Evolutionary conservation across 495 filamentous ascomycete genomes (phyloP).

Genomic region (Chaetomium tenue): DNA sequence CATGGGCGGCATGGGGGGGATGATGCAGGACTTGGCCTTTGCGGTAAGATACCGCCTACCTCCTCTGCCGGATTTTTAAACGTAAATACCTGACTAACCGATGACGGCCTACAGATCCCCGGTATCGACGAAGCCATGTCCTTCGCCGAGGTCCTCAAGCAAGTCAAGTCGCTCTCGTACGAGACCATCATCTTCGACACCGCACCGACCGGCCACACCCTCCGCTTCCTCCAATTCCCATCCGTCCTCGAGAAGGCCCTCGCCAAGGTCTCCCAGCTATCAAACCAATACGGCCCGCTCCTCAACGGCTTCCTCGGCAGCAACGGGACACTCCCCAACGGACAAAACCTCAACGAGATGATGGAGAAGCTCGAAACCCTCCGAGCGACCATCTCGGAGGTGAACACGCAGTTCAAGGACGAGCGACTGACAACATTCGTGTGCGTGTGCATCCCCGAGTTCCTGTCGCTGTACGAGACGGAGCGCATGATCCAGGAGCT

Average conservation of each 20-base stretch:
- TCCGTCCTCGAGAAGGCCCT: constrained; percentile 98
- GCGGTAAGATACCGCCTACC: constrained; percentile 45
- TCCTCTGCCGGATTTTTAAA: not conserved
- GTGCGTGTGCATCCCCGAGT: constrained; percentile 97
- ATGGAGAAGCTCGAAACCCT: constrained; percentile 91
- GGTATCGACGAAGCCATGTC: constrained; percentile 99
- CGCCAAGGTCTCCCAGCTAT: constrained; percentile 91
- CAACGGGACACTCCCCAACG: constrained; percentile 78
- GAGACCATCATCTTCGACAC: constrained; percentile 99
- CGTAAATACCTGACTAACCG: constrained; percentile 16
- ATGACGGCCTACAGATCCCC: constrained; percentile 65
- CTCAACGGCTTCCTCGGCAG: constrained; percentile 86
- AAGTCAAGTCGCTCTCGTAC: constrained; percentile 99
- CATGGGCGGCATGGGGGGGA: constrained; percentile 60
- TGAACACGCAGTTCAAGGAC: constrained; percentile 98
- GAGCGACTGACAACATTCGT: constrained; percentile 95
- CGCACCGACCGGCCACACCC: constrained; percentile 96
- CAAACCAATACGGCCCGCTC: constrained; percentile 91
- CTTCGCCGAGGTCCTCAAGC: constrained; percentile 97
- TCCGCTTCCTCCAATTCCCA: constrained; percentile 98
- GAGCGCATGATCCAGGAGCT: constrained; percentile 99
- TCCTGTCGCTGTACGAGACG: constrained; percentile 95
- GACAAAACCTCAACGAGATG: constrained; percentile 85
- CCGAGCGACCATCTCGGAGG: constrained; percentile 87
- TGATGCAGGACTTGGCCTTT: constrained; percentile 67